phyloP scores from a whole-genome alignment of 805 yeast genomes.

The Zygosaccharomyces bisporus region DNA sequence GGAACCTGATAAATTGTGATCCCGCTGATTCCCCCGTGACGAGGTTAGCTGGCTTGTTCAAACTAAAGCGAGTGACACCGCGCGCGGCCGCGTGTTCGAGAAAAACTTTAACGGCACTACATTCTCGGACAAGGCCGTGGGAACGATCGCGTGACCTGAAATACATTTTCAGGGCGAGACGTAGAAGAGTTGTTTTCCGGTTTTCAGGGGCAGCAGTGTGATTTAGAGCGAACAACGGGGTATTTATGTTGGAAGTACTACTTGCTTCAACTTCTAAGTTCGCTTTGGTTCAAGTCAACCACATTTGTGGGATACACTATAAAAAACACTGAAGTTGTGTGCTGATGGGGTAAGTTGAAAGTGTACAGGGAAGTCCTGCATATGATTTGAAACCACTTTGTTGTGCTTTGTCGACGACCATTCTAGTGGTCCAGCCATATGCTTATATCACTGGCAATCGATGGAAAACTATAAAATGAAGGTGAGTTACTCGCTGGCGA shows the following conservation, averaged over 20 bases:
- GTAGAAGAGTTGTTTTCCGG: not conserved
- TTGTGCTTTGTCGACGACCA: not conserved
- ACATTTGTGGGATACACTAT: not conserved
- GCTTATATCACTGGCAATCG: not conserved
- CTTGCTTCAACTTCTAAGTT: not conserved
- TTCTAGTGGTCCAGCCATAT: not conserved
- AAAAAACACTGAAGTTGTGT: not conserved
- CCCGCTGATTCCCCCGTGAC: not conserved
- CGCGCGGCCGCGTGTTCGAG: not conserved
- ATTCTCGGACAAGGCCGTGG: not conserved
- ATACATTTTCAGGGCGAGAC: not conserved
- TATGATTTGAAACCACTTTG: not conserved
- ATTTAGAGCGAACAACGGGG: not conserved
- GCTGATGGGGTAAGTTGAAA: not conserved
- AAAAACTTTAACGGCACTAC: not conserved
- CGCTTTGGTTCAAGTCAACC: not conserved
- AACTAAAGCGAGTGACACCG: not conserved
- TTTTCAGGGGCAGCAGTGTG: not conserved
- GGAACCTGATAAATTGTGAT: not conserved
- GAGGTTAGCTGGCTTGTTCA: not conserved
- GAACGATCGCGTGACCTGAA: not conserved
- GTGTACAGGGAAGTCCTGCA: not conserved
- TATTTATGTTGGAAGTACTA: not conserved
- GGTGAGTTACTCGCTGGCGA: no score
- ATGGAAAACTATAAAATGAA: not conserved